Conservation (phyloP, 176 grass and related monocot genomes). For the Tillandsia leiboldiana region DNA sequence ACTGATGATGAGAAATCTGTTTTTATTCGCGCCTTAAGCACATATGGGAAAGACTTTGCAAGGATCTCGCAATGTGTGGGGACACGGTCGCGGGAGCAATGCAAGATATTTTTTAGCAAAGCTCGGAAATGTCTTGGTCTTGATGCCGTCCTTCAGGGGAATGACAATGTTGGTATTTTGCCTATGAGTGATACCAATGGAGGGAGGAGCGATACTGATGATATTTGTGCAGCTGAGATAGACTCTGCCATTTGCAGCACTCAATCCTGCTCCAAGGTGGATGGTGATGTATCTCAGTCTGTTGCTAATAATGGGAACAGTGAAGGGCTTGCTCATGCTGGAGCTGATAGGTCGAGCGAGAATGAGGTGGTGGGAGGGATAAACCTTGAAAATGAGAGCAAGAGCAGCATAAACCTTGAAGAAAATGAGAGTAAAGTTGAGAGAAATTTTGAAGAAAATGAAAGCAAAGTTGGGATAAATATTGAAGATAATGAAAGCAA, state of each 20-base stretch:
- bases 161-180: constrained; percentile 23
- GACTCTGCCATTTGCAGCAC: constrained; percentile 60
- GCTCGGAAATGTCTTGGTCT: constrained; percentile 72
- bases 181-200: constrained; percentile 33
- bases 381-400: not conserved
- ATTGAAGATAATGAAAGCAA: constrained; percentile 17
- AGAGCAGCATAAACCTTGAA: not conserved
- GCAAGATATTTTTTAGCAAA: constrained; percentile 95
- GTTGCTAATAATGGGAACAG: constrained; percentile 2
- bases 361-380: constrained; percentile 12
- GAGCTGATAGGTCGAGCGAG: constrained; percentile 10
- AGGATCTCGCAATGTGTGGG: constrained; percentile 54
- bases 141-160: constrained; percentile 55
- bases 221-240: constrained; percentile 49
- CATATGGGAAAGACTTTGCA: constrained; percentile 71
- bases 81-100: constrained; percentile 72
- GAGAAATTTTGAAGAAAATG: not conserved
- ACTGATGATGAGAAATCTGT: constrained; percentile 72
- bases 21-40: constrained; percentile 57
- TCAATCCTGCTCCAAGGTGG: constrained; percentile 51
- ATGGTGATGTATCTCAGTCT: constrained; percentile 39
- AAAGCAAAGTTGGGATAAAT: not conserved
- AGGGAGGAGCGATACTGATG: constrained; percentile 58
- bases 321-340: constrained; percentile 23
- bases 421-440: constrained; percentile 5